Conservation (phyloP, 192 early-diverging fungal genomes). For the Geosiphon pyriformis region DNA sequence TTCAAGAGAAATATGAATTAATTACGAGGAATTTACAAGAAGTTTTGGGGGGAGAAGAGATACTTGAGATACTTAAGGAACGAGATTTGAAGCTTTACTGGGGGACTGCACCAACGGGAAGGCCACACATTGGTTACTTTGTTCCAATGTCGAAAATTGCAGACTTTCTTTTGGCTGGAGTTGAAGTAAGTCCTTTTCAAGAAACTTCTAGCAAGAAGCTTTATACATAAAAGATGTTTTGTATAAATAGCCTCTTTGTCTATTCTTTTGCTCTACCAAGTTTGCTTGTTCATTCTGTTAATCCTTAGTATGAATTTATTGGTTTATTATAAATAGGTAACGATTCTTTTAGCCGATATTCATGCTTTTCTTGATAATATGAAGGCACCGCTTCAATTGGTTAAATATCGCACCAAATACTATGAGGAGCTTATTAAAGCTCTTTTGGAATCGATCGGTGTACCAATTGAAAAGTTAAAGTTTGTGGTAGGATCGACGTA, state of each 20-base stretch:
- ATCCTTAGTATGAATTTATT: too few relatives aligned
- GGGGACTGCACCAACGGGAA: constrained; percentile 96
- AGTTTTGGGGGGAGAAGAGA: constrained; percentile 80
- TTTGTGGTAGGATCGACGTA: constrained; percentile 89
- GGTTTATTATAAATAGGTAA: too few relatives aligned
- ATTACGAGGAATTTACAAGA: constrained; percentile 95
- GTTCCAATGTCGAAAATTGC: constrained; percentile 97
- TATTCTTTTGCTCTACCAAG: too few relatives aligned
- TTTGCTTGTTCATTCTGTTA: too few relatives aligned
- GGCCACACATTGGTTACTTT: constrained; percentile 97
- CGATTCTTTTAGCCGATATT: constrained; percentile 88
- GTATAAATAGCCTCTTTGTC: too few relatives aligned
- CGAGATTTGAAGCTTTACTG: constrained; percentile 93
- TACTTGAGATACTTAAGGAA: constrained; percentile 78
- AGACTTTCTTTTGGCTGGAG: constrained; percentile 88
- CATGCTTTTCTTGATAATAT: constrained; percentile 98
- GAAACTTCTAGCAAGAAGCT: constrained; percentile 9
- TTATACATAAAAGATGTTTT: background rate
- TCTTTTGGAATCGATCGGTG: constrained; percentile 88
- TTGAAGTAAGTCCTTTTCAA: constrained; percentile 54
- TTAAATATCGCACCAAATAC: constrained; percentile 84
- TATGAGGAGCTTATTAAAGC: constrained; percentile 90
- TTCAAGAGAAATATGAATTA: constrained; percentile 61
- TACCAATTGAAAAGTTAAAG: constrained; percentile 84
- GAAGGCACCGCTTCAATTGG: constrained; percentile 92